Conservation (phyloP, 345 rosid genomes). For the sweet orange (Citrus sinensis) region DVS_A1.0 CM039167.1:25090001-25090500, state of each 20-base stretch:
- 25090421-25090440: not conserved
- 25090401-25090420: not conserved
- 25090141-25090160: not conserved
- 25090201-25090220: not conserved
- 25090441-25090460: not conserved
- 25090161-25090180: not conserved
- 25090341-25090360: too few relatives aligned
- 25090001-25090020: slow-evolving; percentile 47
- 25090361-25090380: not conserved
- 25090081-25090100: not conserved
- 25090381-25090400: not conserved
- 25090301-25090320: not conserved
- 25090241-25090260: not conserved
- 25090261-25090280: not conserved
- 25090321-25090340: not conserved
- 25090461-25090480: not conserved
- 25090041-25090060: slow-evolving; percentile 7
- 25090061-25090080: not conserved
- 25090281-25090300: not conserved
- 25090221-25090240: not conserved
- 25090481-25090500: not conserved
- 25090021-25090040: slow-evolving; percentile 46
- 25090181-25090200: not conserved
- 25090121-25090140: not conserved
- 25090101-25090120: not conserved